These are phyloP conservation scores for Xylaria scruposa DNA, from an alignment of 495 filamentous ascomycete species.

Conservation along the genomic window DNA sequence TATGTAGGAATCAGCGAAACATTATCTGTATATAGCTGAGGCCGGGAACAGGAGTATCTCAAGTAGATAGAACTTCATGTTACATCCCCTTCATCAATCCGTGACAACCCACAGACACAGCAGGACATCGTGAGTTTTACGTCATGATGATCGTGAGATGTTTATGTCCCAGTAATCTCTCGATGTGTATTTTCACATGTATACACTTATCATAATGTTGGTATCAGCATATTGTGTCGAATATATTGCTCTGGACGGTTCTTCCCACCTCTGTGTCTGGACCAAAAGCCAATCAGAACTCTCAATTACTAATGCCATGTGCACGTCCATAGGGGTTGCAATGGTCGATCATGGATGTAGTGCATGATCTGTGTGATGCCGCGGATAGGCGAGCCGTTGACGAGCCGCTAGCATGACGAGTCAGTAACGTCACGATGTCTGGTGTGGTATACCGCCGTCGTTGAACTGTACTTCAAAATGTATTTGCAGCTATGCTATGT, in stretches of 20 bases:
- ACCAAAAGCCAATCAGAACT: neutral
- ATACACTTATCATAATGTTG: neutral
- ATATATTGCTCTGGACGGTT: neutral
- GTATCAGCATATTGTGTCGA: neutral
- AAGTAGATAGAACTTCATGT: neutral
- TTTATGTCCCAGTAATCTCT: neutral
- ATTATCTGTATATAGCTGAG: neutral
- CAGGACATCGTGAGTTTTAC: neutral
- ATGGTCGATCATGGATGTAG: neutral
- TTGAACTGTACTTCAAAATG: neutral
- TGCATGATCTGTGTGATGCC: neutral
- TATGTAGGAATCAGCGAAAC: neutral
- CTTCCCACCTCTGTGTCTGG: neutral
- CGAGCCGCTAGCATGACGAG: neutral
- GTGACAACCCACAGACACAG: neutral
- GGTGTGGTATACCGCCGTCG: neutral
- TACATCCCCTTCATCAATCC: neutral
- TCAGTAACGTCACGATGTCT: neutral
- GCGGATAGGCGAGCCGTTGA: neutral
- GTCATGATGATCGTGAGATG: neutral
- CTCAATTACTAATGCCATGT: slow-evolving; percentile 1
- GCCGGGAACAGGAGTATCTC: neutral
- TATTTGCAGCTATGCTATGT: neutral
- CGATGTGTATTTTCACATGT: neutral
- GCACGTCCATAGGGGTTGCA: neutral